These are phyloP conservation scores for Cyberlindnera euphorbiiphila DNA, from an alignment of 805 yeast genomes.

Conservation along the genomic window DNA sequence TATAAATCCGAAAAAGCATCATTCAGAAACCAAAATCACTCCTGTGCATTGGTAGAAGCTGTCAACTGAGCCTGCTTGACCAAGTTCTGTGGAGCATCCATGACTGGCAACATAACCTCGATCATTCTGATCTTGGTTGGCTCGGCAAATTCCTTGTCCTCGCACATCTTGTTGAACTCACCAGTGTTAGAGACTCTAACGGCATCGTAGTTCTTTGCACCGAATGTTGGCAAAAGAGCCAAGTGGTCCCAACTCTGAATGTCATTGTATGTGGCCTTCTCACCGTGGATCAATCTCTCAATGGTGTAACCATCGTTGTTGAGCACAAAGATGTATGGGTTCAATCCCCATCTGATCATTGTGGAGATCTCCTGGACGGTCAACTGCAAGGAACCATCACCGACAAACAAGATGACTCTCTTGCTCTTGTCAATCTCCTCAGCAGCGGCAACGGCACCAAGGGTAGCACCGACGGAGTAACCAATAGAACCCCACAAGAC, in stretches of 20 bases:
- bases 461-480: constrained; percentile 60
- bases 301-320: constrained; percentile 75
- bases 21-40: constrained; percentile 1
- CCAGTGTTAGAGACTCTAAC: constrained; percentile 51
- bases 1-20: too few relatives aligned
- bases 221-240: constrained; percentile 47
- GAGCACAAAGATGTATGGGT: constrained; percentile 64
- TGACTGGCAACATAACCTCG: constrained; percentile 63
- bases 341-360: constrained; percentile 61
- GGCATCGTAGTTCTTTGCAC: constrained; percentile 51
- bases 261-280: constrained; percentile 57
- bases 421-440: constrained; percentile 56
- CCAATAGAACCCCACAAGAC: constrained; percentile 78
- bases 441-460: constrained; percentile 68
- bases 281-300: constrained; percentile 72
- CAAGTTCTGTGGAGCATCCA: constrained; percentile 68
- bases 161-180: constrained; percentile 51
- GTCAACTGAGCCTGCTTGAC: constrained; percentile 64
- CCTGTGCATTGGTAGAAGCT: constrained; percentile 39
- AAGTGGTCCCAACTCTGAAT: constrained; percentile 69
- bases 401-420: constrained; percentile 65
- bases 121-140: constrained; percentile 60
- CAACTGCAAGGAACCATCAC: constrained; percentile 74
- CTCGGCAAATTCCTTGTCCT: constrained; percentile 44
- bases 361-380: constrained; percentile 73